Conservation (phyloP, 805 yeast species). For the Candida arabinofermentans region DNA sequence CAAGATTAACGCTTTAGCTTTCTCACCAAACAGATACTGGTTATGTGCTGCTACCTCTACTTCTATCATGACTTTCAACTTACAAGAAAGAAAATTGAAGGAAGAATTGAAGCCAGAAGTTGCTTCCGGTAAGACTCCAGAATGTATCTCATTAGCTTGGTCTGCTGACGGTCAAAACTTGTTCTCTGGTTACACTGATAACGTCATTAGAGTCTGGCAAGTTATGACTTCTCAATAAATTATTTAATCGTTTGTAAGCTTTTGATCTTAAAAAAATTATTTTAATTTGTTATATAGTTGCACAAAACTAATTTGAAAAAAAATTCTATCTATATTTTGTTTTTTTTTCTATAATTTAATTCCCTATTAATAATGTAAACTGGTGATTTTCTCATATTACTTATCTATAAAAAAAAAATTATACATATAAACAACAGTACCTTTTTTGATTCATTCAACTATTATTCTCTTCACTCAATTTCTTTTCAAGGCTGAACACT, state of each 20-base stretch:
- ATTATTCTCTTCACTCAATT: neutral
- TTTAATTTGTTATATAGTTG: constrained; percentile 12
- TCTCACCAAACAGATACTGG: constrained; percentile 99
- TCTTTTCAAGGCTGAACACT: constrained; percentile 32
- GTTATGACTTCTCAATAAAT: constrained; percentile 77
- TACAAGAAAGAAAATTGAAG: constrained; percentile 89
- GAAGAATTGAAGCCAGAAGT: constrained; percentile 99
- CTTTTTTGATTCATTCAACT: neutral
- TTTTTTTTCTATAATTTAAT: neutral
- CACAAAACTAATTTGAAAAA: constrained; percentile 11
- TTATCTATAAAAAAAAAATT: too few relatives aligned
- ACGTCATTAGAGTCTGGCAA: constrained; percentile 99
- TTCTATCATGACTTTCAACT: constrained; percentile 97
- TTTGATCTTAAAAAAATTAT: constrained; percentile 6
- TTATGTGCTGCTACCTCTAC: constrained; percentile 98
- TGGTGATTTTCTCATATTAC: too few relatives aligned
- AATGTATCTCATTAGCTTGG: constrained; percentile 98
- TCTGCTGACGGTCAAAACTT: constrained; percentile 99
- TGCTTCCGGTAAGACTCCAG: constrained; percentile 95
- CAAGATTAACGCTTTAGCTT: constrained; percentile 96
- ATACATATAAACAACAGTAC: neutral
- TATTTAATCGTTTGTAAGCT: constrained; percentile 15
- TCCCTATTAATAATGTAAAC: too few relatives aligned
- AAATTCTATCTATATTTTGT: constrained; percentile 3
- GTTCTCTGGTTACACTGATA: constrained; percentile 99